Conservation (phyloP, 139 green algal species). For the Chlamydomonas asymmetrica region DNA sequence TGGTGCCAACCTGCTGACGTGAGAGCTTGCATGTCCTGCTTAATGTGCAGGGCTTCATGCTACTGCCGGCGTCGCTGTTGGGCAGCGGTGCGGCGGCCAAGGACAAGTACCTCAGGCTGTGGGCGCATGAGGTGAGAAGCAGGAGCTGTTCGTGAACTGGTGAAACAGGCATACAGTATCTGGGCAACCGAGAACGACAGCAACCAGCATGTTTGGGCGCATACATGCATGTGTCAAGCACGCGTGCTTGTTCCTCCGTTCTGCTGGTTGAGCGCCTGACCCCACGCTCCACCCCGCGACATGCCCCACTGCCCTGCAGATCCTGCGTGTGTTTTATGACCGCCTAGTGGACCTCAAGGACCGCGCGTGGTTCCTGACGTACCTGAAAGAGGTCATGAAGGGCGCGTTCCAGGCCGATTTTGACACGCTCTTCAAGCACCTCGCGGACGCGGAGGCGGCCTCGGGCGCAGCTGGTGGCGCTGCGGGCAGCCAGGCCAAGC, state of each 20-base stretch:
- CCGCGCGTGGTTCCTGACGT: slow-evolving; percentile 55
- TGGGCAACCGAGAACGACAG: not conserved
- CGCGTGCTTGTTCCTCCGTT: too few species aligned
- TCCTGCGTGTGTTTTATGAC: slow-evolving; percentile 78
- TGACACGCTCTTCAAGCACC: slow-evolving; percentile 49
- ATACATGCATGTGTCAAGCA: slow-evolving; percentile 1
- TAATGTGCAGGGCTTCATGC: slow-evolving; percentile 53
- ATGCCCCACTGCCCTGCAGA: slow-evolving; percentile 17
- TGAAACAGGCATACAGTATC: not conserved
- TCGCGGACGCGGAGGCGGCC: slow-evolving; percentile 14
- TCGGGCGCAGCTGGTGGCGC: not conserved
- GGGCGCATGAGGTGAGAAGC: slow-evolving; percentile 64
- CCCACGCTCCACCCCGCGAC: not conserved
- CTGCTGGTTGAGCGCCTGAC: too few species aligned
- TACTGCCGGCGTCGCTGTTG: slow-evolving; percentile 45
- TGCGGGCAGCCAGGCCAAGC: too few species aligned
- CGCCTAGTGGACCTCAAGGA: slow-evolving; percentile 69
- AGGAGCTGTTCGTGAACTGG: not conserved
- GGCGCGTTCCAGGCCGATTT: slow-evolving; percentile 30
- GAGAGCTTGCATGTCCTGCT: not conserved
- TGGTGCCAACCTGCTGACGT: not conserved
- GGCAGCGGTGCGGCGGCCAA: slow-evolving; percentile 5
- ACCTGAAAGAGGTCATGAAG: slow-evolving; percentile 39
- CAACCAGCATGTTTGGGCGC: too few species aligned
- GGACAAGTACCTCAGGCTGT: slow-evolving; percentile 63